Percentiles rank a stretch among this genome's conserved stretches.
phyloP scores from a whole-genome alignment of 1,284 basidiomycete genomes.

The Volvariella volvacea region DNA sequence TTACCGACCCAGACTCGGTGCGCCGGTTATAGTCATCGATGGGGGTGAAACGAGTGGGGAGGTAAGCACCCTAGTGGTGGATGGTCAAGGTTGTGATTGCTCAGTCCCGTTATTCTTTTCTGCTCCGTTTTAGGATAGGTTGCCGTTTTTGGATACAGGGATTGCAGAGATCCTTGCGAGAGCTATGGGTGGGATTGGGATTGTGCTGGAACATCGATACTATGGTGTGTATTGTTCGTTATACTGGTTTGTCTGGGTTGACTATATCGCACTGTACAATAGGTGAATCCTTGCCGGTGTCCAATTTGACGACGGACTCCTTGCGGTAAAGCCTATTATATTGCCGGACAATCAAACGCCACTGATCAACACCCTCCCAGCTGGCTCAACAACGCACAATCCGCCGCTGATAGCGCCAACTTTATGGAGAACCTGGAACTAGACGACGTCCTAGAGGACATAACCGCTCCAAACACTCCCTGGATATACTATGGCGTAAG shows the following conservation, averaged over 20 bases:
- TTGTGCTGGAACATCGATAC: conserved; percentile 89
- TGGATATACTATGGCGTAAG: conserved; percentile 93
- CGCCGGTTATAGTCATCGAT: conserved; percentile 78
- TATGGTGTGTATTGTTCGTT: conserved; percentile 46
- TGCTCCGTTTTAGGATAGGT: conserved; percentile 34
- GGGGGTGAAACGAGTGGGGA: conserved; percentile 81
- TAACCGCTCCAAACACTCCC: conserved; percentile 65
- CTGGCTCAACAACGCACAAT: conserved; percentile 86
- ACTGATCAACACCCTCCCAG: conserved; percentile 25
- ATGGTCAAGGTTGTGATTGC: conserved; percentile 4
- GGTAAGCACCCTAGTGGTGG: conserved; percentile 21
- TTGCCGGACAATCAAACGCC: background rate
- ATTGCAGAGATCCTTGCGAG: conserved; percentile 82
- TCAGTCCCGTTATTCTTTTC: background rate
- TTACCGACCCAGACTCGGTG: conserved; percentile 65
- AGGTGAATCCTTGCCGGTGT: conserved; percentile 80
- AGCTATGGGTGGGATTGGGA: conserved; percentile 79
- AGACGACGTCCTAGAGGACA: conserved; percentile 59
- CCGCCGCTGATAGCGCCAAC: conserved; percentile 87
- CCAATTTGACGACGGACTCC: conserved; percentile 75
- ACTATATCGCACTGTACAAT: too few relatives aligned
- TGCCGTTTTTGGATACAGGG: conserved; percentile 74
- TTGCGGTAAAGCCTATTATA: conserved; percentile 47
- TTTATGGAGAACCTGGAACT: conserved; percentile 84
- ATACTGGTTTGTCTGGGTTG: too few relatives aligned